Evolutionary conservation across 2,329 filamentous ascomycete species (phyloP).

Genomic region (Fusarium sublunatum): DNA sequence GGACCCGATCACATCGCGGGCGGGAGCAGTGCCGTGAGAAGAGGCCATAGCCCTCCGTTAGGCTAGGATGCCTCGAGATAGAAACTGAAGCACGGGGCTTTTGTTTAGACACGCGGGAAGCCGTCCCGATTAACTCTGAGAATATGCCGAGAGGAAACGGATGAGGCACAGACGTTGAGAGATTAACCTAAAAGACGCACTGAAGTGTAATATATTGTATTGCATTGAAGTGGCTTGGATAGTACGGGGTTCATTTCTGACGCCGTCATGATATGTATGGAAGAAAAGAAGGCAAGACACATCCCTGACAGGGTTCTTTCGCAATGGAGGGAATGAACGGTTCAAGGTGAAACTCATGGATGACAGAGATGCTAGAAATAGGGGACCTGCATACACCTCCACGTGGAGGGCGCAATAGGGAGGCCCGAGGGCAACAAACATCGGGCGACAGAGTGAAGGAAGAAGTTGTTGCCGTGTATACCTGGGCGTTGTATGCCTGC

Average conservation of each 20-base stretch:
- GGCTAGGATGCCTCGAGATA: slow-evolving; percentile 9
- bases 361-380: slow-evolving; percentile 30
- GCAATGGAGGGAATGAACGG: slow-evolving; percentile 6
- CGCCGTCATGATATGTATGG: too few relatives aligned
- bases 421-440: slow-evolving; percentile 26
- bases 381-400: slow-evolving; percentile 44
- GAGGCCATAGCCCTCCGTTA: slow-evolving; percentile 15
- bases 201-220: too few relatives aligned
- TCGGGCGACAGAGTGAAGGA: slow-evolving; percentile 26
- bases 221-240: slow-evolving; percentile 19
- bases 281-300: not conserved
- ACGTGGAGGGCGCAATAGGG: slow-evolving; percentile 35
- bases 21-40: slow-evolving; percentile 4
- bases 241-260: not conserved
- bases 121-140: slow-evolving; percentile 15
- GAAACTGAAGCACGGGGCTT: slow-evolving; percentile 15
- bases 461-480: not conserved
- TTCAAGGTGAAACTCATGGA: slow-evolving; percentile 25
- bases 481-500: not conserved
- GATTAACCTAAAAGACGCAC: not conserved
- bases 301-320: slow-evolving; percentile 22
- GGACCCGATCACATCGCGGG: slow-evolving; percentile 1
- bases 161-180: not conserved
- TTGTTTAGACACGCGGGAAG: too few relatives aligned
- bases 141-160: slow-evolving; percentile 7